Evolutionary conservation across 495 filamentous ascomycete species (phyloP).

Genomic region (Ramalina intermedia): DNA sequence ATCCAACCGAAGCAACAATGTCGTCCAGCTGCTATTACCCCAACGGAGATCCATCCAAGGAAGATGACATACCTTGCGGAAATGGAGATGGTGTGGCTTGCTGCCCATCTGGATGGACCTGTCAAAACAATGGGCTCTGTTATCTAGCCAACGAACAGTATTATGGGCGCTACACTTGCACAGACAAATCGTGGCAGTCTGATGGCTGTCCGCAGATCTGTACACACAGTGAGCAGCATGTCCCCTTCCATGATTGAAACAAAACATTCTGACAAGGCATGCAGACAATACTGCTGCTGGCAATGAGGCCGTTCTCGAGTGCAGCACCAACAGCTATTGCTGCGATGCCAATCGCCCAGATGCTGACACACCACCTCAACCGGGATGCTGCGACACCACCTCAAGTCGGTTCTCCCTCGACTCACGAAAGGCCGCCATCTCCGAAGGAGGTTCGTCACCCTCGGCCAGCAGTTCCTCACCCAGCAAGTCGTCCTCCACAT

Average conservation of each 20-base stretch:
- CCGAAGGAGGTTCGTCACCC: too few species aligned
- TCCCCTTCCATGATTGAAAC: not conserved
- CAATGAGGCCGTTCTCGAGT: slow-evolving; percentile 10
- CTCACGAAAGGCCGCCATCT: too few species aligned
- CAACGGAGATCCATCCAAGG: slow-evolving; percentile 8
- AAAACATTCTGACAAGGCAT: not conserved
- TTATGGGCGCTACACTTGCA: slow-evolving; percentile 15
- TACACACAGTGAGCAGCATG: slow-evolving; percentile 5
- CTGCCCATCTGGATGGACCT: slow-evolving; percentile 12
- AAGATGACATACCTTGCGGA: slow-evolving; percentile 8
- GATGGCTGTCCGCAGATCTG: slow-evolving; percentile 10
- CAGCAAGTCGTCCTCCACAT: too few species aligned
- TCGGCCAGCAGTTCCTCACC: too few species aligned
- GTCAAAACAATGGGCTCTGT: slow-evolving; percentile 14
- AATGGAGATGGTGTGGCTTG: slow-evolving; percentile 10
- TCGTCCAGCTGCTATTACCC: slow-evolving; percentile 12
- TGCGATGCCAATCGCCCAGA: slow-evolving; percentile 10
- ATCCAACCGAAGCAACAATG: too few species aligned
- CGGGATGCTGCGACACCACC: too few species aligned
- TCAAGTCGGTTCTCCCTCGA: too few species aligned
- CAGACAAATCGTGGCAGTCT: slow-evolving; percentile 12
- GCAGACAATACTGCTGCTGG: slow-evolving; percentile 4
- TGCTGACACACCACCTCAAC: slow-evolving; percentile 4
- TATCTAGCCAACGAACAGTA: slow-evolving; percentile 5
- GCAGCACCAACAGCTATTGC: slow-evolving; percentile 6